Conservation (phyloP, 805 yeast species). For the Saccharomycopsis schoenii region DNA sequence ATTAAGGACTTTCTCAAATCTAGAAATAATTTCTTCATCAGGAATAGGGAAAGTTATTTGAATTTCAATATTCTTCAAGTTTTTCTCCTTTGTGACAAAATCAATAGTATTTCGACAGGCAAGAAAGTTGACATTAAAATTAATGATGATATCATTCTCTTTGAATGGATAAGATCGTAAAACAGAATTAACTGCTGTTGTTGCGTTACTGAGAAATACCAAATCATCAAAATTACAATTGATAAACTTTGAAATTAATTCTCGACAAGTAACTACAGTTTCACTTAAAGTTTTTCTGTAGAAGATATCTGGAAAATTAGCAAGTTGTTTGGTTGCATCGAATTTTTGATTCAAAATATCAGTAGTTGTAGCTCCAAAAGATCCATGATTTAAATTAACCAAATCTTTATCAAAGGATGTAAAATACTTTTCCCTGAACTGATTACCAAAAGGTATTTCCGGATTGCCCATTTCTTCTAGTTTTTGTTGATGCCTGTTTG, state of each 20-base stretch:
- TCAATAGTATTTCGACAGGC: conserved; percentile 44
- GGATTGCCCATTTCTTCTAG: background rate
- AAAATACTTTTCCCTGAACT: conserved; percentile 40
- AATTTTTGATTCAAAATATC: conserved; percentile 34
- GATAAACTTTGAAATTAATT: conserved; percentile 33
- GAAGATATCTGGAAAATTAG: conserved; percentile 39
- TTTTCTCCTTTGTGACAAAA: conserved; percentile 28
- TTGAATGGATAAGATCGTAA: conserved; percentile 43
- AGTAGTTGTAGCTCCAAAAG: conserved; percentile 48
- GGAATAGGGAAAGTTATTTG: conserved; percentile 35
- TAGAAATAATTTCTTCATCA: conserved; percentile 31
- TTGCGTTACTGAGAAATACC: conserved; percentile 51
- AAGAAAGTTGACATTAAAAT: conserved; percentile 41
- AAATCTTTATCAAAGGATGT: conserved; percentile 30
- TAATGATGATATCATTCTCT: conserved; percentile 41
- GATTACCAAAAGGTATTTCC: conserved; percentile 35
- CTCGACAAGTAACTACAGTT: conserved; percentile 28
- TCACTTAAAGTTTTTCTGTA: conserved; percentile 24
- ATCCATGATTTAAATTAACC: conserved; percentile 52
- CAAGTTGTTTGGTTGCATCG: conserved; percentile 24
- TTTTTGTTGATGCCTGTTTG: background rate
- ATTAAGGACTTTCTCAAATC: conserved; percentile 21
- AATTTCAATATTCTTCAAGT: conserved; percentile 23
- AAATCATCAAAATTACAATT: conserved; percentile 38
- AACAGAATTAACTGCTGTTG: conserved; percentile 48